phyloP scores from a whole-genome alignment of 2,329 filamentous ascomycete genomes.

The Arthrobotrys conoides region DNA sequence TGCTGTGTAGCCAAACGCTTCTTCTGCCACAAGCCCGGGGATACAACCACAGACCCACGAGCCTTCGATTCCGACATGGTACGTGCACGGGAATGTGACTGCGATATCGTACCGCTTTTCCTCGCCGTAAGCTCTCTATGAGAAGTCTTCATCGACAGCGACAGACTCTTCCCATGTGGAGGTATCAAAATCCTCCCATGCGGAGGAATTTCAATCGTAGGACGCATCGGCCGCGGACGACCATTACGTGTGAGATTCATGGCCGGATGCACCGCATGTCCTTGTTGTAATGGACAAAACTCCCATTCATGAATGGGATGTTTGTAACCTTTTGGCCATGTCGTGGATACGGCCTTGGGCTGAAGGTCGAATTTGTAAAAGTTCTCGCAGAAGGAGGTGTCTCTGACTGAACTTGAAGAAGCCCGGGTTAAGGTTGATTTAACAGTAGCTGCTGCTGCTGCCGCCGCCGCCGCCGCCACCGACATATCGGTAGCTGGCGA shows the following conservation, averaged over 20 bases:
- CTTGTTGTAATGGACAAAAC: constrained; percentile 52
- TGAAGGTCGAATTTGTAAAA: constrained; percentile 22
- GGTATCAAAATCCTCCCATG: neutral
- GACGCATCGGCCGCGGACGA: constrained; percentile 5
- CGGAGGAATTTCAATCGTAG: constrained; percentile 17
- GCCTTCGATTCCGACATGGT: constrained; percentile 7
- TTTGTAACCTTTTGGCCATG: constrained; percentile 50
- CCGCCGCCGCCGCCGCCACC: neutral
- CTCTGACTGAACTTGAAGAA: neutral
- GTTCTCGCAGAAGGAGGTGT: constrained; percentile 6
- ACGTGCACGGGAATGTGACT: neutral
- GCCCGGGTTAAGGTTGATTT: constrained; percentile 8
- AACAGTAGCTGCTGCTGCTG: too few relatives aligned
- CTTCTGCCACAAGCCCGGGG: constrained; percentile 13
- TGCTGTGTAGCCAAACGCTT: neutral
- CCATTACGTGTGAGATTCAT: neutral
- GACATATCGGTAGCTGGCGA: neutral
- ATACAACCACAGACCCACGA: constrained; percentile 12
- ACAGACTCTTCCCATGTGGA: neutral
- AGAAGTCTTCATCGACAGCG: neutral
- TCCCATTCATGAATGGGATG: constrained; percentile 56
- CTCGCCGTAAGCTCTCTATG: neutral
- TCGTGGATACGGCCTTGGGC: constrained; percentile 25
- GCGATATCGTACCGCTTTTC: constrained; percentile 1
- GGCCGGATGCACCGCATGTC: constrained; percentile 29